Evolutionary conservation across 2,329 filamentous ascomycete species (phyloP).

Genomic region (Aureobasidium melanogenum): DNA sequence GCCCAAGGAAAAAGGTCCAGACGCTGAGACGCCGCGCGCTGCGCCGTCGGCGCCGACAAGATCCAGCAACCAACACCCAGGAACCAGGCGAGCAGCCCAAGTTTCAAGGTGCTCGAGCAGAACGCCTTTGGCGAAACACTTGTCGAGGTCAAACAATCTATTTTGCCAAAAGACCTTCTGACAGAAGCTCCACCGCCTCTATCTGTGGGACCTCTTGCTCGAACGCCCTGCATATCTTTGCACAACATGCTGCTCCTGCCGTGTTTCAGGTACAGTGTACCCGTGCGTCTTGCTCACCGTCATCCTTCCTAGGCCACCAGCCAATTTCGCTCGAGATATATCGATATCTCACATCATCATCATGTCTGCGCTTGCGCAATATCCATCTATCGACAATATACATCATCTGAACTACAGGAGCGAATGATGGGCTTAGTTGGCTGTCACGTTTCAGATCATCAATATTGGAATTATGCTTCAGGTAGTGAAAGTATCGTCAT

Average conservation of each 20-base stretch:
- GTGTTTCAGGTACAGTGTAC: constrained; percentile 6
- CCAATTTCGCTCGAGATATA: background rate
- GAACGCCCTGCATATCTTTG: background rate
- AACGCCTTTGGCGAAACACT: background rate
- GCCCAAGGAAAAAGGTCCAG: background rate
- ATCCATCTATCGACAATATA: background rate
- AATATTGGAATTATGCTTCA: constrained; percentile 4
- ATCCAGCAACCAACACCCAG: background rate
- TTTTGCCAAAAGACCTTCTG: background rate
- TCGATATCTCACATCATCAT: background rate
- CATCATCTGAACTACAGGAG: background rate
- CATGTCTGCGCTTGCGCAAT: background rate
- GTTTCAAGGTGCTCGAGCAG: background rate
- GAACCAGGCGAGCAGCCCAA: background rate
- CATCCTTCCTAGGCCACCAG: background rate
- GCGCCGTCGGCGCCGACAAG: background rate
- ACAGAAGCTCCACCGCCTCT: background rate
- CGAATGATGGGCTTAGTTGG: background rate
- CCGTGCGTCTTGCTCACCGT: background rate
- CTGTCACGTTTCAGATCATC: constrained; percentile 7
- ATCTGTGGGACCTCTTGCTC: background rate
- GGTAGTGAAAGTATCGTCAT: constrained; percentile 4
- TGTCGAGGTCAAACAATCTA: background rate
- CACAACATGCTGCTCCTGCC: background rate
- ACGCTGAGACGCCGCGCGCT: background rate